phyloP scores from a whole-genome alignment of 768 basidiomycete species.

The Rhodotorula kratochvilovae region DNA sequence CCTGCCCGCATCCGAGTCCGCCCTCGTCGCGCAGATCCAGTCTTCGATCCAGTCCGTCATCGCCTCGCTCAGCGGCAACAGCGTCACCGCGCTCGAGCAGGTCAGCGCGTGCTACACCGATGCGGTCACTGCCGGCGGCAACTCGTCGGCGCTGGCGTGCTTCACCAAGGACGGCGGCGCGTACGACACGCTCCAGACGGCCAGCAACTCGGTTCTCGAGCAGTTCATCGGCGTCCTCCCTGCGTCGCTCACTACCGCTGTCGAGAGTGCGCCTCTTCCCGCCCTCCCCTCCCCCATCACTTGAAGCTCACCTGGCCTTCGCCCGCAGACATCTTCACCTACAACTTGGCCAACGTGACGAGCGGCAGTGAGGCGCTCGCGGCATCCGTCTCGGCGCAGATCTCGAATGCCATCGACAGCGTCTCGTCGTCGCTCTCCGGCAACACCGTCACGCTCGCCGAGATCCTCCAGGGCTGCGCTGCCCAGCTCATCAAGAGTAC shows the following conservation, averaged over 20 bases:
- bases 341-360: constrained; percentile 24
- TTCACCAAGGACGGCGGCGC: constrained; percentile 34
- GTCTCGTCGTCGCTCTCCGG: constrained; percentile 34
- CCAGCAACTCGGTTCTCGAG: constrained; percentile 36
- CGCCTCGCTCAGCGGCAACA: constrained; percentile 32
- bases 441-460: constrained; percentile 40
- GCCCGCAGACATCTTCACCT: constrained; percentile 29
- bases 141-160: constrained; percentile 36
- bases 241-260: constrained; percentile 30
- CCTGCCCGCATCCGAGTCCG: constrained; percentile 38
- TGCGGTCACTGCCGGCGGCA: constrained; percentile 36
- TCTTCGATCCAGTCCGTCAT: constrained; percentile 39
- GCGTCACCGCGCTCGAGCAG: constrained; percentile 39
- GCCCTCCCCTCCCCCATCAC: background rate
- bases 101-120: constrained; percentile 35
- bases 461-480: constrained; percentile 38
- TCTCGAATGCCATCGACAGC: constrained; percentile 35
- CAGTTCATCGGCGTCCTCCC: constrained; percentile 42
- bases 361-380: constrained; percentile 16
- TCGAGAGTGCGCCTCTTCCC: constrained; percentile 14
- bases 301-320: background rate
- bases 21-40: constrained; percentile 28
- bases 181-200: constrained; percentile 37
- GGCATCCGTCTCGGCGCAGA: constrained; percentile 28
- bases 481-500: constrained; percentile 35